phyloP scores from a whole-genome alignment of 1,139 yeast genomes.

The Eremothecium gossypii region DNA sequence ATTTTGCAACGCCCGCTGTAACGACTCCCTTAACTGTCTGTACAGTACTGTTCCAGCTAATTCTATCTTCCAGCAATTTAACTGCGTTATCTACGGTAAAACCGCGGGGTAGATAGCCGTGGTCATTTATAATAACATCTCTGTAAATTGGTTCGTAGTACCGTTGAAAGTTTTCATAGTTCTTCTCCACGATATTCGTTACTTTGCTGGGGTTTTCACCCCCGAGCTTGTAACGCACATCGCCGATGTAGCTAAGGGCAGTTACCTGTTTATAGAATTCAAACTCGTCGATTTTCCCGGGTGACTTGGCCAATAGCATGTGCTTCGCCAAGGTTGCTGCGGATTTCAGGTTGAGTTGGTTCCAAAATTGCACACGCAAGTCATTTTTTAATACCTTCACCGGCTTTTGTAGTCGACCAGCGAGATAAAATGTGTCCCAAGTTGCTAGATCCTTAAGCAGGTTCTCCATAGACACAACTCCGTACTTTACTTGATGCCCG shows the following conservation, averaged over 20 bases:
- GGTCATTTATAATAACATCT: conserved; percentile 33
- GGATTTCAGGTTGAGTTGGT: conserved; percentile 67
- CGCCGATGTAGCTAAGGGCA: conserved; percentile 79
- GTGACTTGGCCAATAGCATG: conserved; percentile 36
- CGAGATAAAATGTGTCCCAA: conserved; percentile 80
- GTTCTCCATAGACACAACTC: conserved; percentile 59
- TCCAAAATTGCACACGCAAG: conserved; percentile 50
- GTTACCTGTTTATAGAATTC: conserved; percentile 72
- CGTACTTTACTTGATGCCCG: conserved; percentile 69
- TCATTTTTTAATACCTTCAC: conserved; percentile 65
- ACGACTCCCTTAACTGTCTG: conserved; percentile 78
- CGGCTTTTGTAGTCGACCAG: conserved; percentile 93
- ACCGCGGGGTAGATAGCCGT: conserved; percentile 32
- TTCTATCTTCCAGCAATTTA: conserved; percentile 46
- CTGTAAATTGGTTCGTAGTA: conserved; percentile 62
- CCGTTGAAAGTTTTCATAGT: conserved; percentile 54
- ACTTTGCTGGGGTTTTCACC: conserved; percentile 91
- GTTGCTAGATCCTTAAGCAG: conserved; percentile 60
- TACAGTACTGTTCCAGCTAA: conserved; percentile 56
- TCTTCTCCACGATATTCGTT: conserved; percentile 72
- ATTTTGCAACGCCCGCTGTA: conserved; percentile 75
- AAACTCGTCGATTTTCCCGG: conserved; percentile 44
- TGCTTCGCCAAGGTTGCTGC: conserved; percentile 67
- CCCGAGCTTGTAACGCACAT: conserved; percentile 75
- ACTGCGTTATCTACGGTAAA: conserved; percentile 31